These are phyloP conservation scores for Pythium phragmiticola DNA, from an alignment of 352 stramenopile genomes.

Conservation along the genomic window DNA sequence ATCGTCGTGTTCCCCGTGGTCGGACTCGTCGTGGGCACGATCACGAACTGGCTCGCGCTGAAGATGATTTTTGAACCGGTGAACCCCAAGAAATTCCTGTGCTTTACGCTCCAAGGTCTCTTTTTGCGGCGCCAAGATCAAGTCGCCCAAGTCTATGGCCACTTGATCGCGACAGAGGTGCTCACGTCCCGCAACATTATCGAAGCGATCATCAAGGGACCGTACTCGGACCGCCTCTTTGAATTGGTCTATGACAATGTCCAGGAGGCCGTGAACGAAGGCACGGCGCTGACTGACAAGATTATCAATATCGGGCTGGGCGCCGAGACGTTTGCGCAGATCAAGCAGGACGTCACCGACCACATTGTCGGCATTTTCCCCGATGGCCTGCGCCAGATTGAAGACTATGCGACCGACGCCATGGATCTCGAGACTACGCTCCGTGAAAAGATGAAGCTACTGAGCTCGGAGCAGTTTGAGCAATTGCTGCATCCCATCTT, in stretches of 20 bases:
- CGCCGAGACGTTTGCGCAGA: conserved; percentile 79
- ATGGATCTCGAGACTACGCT: conserved; percentile 92
- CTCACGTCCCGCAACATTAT: conserved; percentile 89
- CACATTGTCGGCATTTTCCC: conserved; percentile 88
- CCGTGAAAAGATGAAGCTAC: conserved; percentile 89
- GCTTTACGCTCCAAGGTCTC: conserved; percentile 93
- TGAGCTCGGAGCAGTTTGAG: conserved; percentile 92
- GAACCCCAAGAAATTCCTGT: conserved; percentile 79
- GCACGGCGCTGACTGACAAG: conserved; percentile 72
- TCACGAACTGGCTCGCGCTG: conserved; percentile 96
- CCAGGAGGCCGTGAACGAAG: conserved; percentile 80
- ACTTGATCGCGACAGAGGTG: conserved; percentile 82
- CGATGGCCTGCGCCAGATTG: conserved; percentile 87
- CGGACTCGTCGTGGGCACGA: conserved; percentile 94
- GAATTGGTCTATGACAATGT: conserved; percentile 89
- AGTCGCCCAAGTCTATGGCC: conserved; percentile 86
- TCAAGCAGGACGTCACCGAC: conserved; percentile 88
- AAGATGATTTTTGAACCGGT: conserved; percentile 94
- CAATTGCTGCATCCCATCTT: conserved; percentile 97
- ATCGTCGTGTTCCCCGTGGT: conserved; percentile 90
- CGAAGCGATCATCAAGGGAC: conserved; percentile 87
- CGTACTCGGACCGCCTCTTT: conserved; percentile 83
- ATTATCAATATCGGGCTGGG: conserved; percentile 85
- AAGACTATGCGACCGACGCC: conserved; percentile 91
- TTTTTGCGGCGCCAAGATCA: conserved; percentile 94